Base-by-base conservation (phyloP, 768 basidiomycete genomes). In the Russula brevipes region DNA sequence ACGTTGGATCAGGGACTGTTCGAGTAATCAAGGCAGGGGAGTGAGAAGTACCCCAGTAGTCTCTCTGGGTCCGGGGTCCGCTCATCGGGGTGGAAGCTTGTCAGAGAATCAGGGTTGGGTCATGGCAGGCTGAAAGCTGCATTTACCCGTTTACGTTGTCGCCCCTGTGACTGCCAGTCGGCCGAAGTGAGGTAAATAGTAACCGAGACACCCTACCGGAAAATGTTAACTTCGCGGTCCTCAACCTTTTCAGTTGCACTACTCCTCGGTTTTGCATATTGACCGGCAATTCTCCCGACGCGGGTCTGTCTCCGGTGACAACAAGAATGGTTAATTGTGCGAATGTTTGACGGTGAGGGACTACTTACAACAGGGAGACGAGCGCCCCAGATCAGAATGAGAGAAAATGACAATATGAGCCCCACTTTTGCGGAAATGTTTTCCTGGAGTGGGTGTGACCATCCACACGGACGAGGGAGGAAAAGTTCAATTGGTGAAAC, bases 261-360 rank as follows among this genome's bases (percentile, higher is more conserved):
- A 70, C 89, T 91, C 59, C 96, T 81, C 1, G 96, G 97, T 73
- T 96, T 97, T 16, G 95, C 94, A 68, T 96, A 97, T 73, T 97
- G 95, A 0, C 96, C 96, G 0, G 95, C 97, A 65, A 98, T 98
- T 11, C 97, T 84, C 6, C 91, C 91, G 56, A 94, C 85, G 39
- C 91, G 85, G 55, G 90, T 81, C 88, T 90, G 5, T 49, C 2
- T 11, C 30, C 30, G 50, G 14, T 44, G 30, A 58, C 66, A 58
- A 58, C 63, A 66, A 68, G 1, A 45, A 50, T 45, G 19, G 39
- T 4, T 19, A 10, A 19, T 46, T 35, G 11, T 24, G 17, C 50
- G 31, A 19, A 50, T 31, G 14, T 30, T 41, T 8, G 54, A 55
- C 10, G 5, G 11, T 36, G 12, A 57, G 45, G 56, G 11, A 77